These are phyloP conservation scores for Corymbia citriodora DNA, from an alignment of 441 rosid genomes.

Conservation along the genomic window DNA sequence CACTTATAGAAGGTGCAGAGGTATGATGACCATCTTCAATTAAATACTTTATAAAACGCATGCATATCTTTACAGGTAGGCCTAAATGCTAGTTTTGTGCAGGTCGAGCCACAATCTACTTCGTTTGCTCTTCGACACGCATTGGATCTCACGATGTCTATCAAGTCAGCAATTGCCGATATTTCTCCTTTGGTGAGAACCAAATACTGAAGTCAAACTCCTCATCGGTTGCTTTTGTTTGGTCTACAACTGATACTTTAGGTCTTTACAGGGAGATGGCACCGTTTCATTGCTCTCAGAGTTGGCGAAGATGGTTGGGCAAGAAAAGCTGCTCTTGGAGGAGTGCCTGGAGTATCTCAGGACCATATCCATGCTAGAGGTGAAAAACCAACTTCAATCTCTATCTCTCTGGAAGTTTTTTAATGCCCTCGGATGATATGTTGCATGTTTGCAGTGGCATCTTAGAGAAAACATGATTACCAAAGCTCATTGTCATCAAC, in stretches of 20 bases:
- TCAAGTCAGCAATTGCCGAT: slow-evolving; percentile 27
- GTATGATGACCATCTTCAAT: slow-evolving; percentile 18
- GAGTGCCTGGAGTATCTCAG: slow-evolving; percentile 47
- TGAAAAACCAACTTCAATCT: not conserved
- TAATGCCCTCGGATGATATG: not conserved
- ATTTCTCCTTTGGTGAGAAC: slow-evolving; percentile 37
- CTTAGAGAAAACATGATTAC: not conserved
- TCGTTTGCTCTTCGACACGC: slow-evolving; percentile 37
- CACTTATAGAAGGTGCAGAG: slow-evolving; percentile 58
- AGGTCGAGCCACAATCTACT: slow-evolving; percentile 42
- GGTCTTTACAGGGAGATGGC: slow-evolving; percentile 31
- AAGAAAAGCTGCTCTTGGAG: slow-evolving; percentile 56
- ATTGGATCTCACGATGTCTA: slow-evolving; percentile 37
- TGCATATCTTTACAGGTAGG: not conserved
- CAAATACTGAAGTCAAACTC: not conserved
- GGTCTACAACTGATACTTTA: not conserved
- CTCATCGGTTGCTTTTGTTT: not conserved
- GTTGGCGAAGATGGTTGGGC: slow-evolving; percentile 47
- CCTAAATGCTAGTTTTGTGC: not conserved
- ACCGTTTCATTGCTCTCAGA: slow-evolving; percentile 33
- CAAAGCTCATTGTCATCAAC: not conserved
- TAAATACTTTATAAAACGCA: not conserved
- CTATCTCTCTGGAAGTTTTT: not conserved
- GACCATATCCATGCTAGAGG: slow-evolving; percentile 50
- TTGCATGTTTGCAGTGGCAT: not conserved